These are phyloP conservation scores for Hyaloscypha variabilis DNA, from an alignment of 495 filamentous ascomycete species.

Conservation along the genomic window DNA sequence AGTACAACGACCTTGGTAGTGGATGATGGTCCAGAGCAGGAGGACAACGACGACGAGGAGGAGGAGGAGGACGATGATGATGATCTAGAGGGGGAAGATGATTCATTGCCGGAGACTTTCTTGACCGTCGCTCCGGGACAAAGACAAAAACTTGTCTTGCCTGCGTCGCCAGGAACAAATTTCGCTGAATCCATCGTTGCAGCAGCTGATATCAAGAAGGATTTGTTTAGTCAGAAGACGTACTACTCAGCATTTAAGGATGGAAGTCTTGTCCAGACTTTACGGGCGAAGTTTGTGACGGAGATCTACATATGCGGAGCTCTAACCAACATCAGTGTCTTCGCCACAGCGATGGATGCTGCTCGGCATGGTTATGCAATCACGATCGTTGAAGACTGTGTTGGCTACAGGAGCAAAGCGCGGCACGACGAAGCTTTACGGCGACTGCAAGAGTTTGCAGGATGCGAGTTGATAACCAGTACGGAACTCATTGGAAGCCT, in stretches of 20 bases:
- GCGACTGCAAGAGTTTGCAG: slow-evolving; percentile 75
- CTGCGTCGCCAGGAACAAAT: slow-evolving; percentile 66
- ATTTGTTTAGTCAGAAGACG: slow-evolving; percentile 75
- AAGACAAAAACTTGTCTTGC: slow-evolving; percentile 58
- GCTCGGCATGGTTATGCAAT: slow-evolving; percentile 84
- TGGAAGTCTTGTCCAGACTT: slow-evolving; percentile 66
- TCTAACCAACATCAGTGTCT: slow-evolving; percentile 86
- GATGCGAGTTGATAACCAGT: slow-evolving; percentile 65
- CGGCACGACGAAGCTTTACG: slow-evolving; percentile 77
- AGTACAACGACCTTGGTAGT: background rate
- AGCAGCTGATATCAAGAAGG: slow-evolving; percentile 56
- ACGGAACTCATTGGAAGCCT: slow-evolving; percentile 51
- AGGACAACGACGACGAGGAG: slow-evolving; percentile 18
- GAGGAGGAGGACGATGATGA: slow-evolving; percentile 26
- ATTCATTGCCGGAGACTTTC: slow-evolving; percentile 60
- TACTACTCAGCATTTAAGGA: slow-evolving; percentile 88
- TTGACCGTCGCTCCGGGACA: slow-evolving; percentile 46
- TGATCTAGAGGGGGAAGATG: slow-evolving; percentile 3
- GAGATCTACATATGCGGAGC: slow-evolving; percentile 91
- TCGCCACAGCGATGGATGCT: slow-evolving; percentile 91
- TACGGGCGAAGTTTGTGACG: slow-evolving; percentile 80
- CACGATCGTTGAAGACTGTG: slow-evolving; percentile 84
- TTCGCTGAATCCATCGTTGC: slow-evolving; percentile 62
- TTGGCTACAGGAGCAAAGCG: slow-evolving; percentile 75
- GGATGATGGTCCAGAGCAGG: background rate